Evolutionary conservation across 768 basidiomycete genomes (phyloP).

Genomic region (Suillus cothurnatus): DNA sequence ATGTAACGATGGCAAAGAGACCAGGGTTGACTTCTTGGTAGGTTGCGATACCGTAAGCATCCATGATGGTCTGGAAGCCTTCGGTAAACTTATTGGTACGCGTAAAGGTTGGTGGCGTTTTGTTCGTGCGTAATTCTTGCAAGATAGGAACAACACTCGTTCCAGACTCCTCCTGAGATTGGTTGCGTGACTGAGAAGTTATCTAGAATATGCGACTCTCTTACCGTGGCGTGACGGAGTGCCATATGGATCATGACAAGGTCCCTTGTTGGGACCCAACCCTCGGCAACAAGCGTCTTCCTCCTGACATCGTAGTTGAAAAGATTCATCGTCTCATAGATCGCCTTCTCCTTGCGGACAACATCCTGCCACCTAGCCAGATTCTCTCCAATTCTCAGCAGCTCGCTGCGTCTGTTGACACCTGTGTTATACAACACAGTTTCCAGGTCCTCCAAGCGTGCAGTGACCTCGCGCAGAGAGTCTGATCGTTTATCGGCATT

Average conservation of each 20-base stretch:
- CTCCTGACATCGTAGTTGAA: constrained; percentile 93
- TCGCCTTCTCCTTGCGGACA: constrained; percentile 92
- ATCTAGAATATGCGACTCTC: constrained; percentile 18
- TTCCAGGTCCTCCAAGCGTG: constrained; percentile 89
- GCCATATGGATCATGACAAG: constrained; percentile 85
- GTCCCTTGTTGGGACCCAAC: constrained; percentile 95
- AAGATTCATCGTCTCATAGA: constrained; percentile 94
- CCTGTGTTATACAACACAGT: constrained; percentile 90
- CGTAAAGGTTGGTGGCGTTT: constrained; percentile 94
- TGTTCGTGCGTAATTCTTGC: constrained; percentile 85
- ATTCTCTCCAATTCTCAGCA: constrained; percentile 82
- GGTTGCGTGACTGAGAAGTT: constrained; percentile 3
- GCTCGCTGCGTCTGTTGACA: constrained; percentile 76
- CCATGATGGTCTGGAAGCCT: constrained; percentile 98
- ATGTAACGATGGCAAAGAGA: constrained; percentile 86
- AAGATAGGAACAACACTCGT: constrained; percentile 91
- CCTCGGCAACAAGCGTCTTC: constrained; percentile 96
- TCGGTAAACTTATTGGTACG: constrained; percentile 96
- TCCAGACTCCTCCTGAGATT: constrained; percentile 79
- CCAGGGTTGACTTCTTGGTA: constrained; percentile 99
- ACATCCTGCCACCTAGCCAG: constrained; percentile 92
- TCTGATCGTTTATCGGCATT: constrained; percentile 92
- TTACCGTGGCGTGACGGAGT: constrained; percentile 82
- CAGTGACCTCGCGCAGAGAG: constrained; percentile 84
- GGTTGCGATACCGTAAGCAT: constrained; percentile 90